A percentile compares a stretch with the other conserved stretches of the same genome.
Conservation (phyloP, 805 yeast species). For the Starmerella bombicola region DNA sequence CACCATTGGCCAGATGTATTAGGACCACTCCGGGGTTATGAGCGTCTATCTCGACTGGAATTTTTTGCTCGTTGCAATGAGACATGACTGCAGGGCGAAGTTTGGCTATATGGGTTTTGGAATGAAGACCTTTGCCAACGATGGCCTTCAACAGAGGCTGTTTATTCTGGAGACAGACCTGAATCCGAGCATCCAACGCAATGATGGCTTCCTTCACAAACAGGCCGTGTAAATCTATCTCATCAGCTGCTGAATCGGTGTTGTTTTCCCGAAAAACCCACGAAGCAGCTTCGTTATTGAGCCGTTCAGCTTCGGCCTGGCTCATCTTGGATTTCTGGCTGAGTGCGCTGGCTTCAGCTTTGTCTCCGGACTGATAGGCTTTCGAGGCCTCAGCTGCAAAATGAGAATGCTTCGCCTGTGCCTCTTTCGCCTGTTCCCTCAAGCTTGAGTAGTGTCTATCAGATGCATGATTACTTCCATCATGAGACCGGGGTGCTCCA, state of each 20-base stretch:
- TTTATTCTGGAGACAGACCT: slow-evolving; percentile 29
- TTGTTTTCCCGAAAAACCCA: slow-evolving; percentile 62
- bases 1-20: slow-evolving; percentile 45
- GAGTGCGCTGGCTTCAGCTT: slow-evolving; percentile 55
- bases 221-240: slow-evolving; percentile 87
- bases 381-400: slow-evolving; percentile 56
- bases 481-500: slow-evolving; percentile 11
- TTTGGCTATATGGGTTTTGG: slow-evolving; percentile 70
- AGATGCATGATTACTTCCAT: slow-evolving; percentile 33
- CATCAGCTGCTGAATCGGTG: slow-evolving; percentile 70
- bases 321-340: slow-evolving; percentile 57
- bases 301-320: slow-evolving; percentile 47
- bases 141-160: slow-evolving; percentile 42
- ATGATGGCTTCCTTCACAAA: slow-evolving; percentile 79
- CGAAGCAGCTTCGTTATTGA: slow-evolving; percentile 66
- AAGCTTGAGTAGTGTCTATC: slow-evolving; percentile 42
- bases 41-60: slow-evolving; percentile 49
- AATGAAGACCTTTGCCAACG: slow-evolving; percentile 88
- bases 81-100: slow-evolving; percentile 80
- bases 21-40: slow-evolving; percentile 72
- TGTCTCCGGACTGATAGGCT: slow-evolving; percentile 68
- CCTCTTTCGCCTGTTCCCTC: slow-evolving; percentile 56
- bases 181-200: slow-evolving; percentile 60
- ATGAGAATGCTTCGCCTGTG: slow-evolving; percentile 43
- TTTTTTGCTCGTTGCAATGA: slow-evolving; percentile 53